phyloP scores from a whole-genome alignment of 1,284 basidiomycete genomes.

The Gymnopus androsaceus region DNA sequence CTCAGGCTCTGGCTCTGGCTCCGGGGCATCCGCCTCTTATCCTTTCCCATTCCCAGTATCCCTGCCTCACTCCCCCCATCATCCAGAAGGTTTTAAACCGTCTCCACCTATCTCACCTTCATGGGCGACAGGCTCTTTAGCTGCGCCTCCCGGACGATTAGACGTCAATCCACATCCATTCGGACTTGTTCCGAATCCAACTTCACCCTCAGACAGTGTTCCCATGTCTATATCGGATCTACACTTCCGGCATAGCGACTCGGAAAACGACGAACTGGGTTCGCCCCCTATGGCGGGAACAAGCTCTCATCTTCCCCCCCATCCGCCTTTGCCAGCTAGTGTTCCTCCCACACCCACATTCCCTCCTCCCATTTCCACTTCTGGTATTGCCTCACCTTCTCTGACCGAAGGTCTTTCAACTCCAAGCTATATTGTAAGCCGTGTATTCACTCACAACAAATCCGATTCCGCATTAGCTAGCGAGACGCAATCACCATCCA shows the following conservation, averaged over 20 bases:
- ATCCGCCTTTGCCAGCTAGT: conserved; percentile 50
- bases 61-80: conserved; percentile 43
- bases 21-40: conserved; percentile 28
- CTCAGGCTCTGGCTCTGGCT: conserved; percentile 23
- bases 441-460: conserved; percentile 15
- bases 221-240: conserved; percentile 70
- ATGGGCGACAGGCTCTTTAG: conserved; percentile 1
- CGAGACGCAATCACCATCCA: background rate
- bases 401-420: background rate
- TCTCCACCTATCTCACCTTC: conserved; percentile 21
- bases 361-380: conserved; percentile 53
- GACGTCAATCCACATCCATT: conserved; percentile 10
- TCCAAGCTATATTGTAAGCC: conserved; percentile 14
- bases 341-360: conserved; percentile 24
- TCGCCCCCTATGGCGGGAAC: conserved; percentile 31
- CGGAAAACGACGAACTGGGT: conserved; percentile 46
- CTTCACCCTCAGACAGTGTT: conserved; percentile 67
- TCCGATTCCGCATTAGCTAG: conserved; percentile 4
- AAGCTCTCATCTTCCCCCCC: conserved; percentile 44
- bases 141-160: conserved; percentile 1
- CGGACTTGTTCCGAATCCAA: conserved; percentile 15
- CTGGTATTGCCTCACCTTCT: conserved; percentile 29
- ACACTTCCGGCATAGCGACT: conserved; percentile 56
- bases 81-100: conserved; percentile 25
- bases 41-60: conserved; percentile 46